Evolutionary conservation across 78 protist genomes (phyloP).

Genomic region (Pigoraptor vietnamica): DNA sequence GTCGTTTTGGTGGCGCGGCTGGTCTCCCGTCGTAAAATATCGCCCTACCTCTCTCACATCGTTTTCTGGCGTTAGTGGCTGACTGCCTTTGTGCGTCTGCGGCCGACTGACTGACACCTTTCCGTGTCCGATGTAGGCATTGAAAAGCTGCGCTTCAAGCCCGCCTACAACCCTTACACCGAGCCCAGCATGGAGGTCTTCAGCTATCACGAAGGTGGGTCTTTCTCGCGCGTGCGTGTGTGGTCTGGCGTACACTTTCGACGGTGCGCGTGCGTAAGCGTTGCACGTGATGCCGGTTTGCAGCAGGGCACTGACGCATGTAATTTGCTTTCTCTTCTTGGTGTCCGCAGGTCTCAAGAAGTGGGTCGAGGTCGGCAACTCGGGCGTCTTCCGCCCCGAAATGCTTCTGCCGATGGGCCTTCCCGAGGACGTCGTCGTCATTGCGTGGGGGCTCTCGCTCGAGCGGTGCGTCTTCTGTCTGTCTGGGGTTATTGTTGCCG

Average conservation of each 20-base stretch:
- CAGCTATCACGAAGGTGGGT: conserved; percentile 54
- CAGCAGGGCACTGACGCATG: neutral
- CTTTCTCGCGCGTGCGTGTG: conserved; percentile 1
- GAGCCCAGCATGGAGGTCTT: conserved; percentile 99
- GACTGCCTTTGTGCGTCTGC: no score
- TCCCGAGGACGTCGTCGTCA: conserved; percentile 86
- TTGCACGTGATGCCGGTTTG: neutral
- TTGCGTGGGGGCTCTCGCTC: conserved; percentile 95
- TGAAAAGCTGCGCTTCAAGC: conserved; percentile 83
- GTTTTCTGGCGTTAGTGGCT: no score
- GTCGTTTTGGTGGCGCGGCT: neutral
- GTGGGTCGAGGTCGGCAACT: conserved; percentile 73
- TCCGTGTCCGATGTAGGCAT: conserved; percentile 46
- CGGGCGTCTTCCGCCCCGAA: conserved; percentile 96
- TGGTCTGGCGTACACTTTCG: neutral
- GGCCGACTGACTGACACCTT: no score
- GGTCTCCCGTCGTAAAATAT: neutral
- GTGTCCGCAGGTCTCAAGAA: neutral
- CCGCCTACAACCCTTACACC: conserved; percentile 99
- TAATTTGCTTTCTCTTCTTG: neutral
- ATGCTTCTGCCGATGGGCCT: conserved; percentile 99
- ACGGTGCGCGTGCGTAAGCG: neutral
- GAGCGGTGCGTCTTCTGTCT: conserved; percentile 53
- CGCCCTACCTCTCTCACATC: no score
- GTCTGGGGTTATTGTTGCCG: neutral